A percentile compares a stretch with the other conserved stretches of the same genome.
Conservation (phyloP, 2,329 filamentous ascomycete species). For the Colletotrichum liriopes region DNA sequence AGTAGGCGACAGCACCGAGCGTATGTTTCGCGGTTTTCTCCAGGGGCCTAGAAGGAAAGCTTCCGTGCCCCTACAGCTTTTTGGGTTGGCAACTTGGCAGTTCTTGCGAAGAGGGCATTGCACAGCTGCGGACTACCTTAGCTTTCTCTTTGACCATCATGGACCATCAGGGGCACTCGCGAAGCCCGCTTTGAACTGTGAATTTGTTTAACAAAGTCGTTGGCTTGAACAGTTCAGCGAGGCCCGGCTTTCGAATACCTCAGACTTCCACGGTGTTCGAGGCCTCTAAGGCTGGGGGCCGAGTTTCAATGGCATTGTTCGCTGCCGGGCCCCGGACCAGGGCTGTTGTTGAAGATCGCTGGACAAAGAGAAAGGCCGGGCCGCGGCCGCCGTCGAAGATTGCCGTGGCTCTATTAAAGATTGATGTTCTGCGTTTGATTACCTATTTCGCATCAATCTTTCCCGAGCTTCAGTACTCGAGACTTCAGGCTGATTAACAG, state of each 20-base stretch:
- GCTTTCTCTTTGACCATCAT: background rate
- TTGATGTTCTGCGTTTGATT: too few species aligned
- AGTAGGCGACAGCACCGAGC: too few species aligned
- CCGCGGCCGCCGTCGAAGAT: background rate
- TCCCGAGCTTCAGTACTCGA: too few species aligned
- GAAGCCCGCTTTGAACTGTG: background rate
- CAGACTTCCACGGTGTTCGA: background rate
- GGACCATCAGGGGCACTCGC: background rate
- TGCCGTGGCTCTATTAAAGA: background rate
- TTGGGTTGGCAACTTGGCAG: too few species aligned
- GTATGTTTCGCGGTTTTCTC: background rate
- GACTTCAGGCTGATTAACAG: background rate
- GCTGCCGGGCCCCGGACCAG: background rate
- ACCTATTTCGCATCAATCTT: background rate
- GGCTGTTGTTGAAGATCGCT: background rate
- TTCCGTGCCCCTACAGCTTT: too few species aligned
- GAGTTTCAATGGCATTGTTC: constrained; percentile 27
- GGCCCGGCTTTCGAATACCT: background rate
- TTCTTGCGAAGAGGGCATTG: too few species aligned
- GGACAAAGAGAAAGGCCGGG: constrained; percentile 17
- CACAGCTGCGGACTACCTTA: too few species aligned
- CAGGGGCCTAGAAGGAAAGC: too few species aligned
- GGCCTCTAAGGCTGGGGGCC: background rate
- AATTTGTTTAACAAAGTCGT: background rate
- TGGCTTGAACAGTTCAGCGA: background rate